Evolutionary conservation across 2,329 filamentous ascomycete genomes (phyloP).

Genomic region (Bimuria novae-zelandiae): DNA sequence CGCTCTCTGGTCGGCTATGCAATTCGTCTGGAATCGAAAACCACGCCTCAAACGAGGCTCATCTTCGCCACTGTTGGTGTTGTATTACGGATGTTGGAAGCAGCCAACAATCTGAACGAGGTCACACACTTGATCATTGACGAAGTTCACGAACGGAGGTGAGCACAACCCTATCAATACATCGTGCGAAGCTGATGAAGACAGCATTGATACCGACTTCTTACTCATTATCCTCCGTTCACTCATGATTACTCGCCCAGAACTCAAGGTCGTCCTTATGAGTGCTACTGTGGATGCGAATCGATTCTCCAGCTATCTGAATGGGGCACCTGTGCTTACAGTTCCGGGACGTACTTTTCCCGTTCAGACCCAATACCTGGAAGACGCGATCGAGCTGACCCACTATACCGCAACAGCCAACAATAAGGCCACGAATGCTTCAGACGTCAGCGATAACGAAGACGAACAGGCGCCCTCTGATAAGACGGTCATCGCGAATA

Average conservation of each 20-base stretch:
- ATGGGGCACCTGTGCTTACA: conserved; percentile 81
- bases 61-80: conserved; percentile 90
- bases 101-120: conserved; percentile 81
- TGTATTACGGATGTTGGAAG: conserved; percentile 97
- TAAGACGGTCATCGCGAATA: conserved; percentile 63
- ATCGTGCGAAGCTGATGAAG: conserved; percentile 16
- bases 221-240: conserved; percentile 89
- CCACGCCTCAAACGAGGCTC: conserved; percentile 77
- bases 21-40: conserved; percentile 89
- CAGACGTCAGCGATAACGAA: conserved; percentile 51
- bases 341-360: conserved; percentile 94
- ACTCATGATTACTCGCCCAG: conserved; percentile 73
- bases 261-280: conserved; percentile 94
- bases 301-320: conserved; percentile 86
- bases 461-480: conserved; percentile 55
- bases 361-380: conserved; percentile 83
- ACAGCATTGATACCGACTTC: conserved; percentile 91
- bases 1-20: conserved; percentile 92
- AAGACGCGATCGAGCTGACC: conserved; percentile 89
- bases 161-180: conserved; percentile 3
- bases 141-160: conserved; percentile 87
- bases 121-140: conserved; percentile 96
- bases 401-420: conserved; percentile 60
- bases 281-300: conserved; percentile 95
- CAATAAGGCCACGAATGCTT: conserved; percentile 57